Evolutionary conservation across 2,329 filamentous ascomycete genomes (phyloP), one percentile per base, ranked within the genome.

Genomic region (Fusarium foetens): DNA sequence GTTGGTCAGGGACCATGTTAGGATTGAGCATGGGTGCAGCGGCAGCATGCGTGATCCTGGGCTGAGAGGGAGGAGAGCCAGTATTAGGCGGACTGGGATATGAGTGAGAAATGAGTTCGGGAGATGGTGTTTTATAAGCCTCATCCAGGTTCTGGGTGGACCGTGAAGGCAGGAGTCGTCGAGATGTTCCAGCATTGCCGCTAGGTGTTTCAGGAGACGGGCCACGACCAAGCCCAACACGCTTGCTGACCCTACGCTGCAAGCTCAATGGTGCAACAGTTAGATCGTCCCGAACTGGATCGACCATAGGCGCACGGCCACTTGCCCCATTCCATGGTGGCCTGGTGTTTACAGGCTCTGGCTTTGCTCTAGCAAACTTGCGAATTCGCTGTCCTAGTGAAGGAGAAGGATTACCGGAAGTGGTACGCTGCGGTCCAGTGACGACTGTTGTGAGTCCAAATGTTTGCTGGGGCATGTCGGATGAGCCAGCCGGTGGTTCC

Each of bases 251-350:
- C 78, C 84, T 89, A 45, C 83, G 83, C 21, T 87, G 86, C 61
- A 92, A 83, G 67, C 82, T 86, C 45, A 92, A 80, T n/a, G 90
- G 88, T 63, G 86, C 81, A 19, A 86, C 87, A 65, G 84, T 82
- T 45, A 83, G 83, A 39, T 89, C 88, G 77, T 93, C 91, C 76
- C 84, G 86, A 41, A 93, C 86, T 7, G 92, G 90, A 48, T 87
- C 86, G 38, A 93, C 87, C 62, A 93, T 85, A 39, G 88, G 84
- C 45, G 86, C 86, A 71, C 92, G 88, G 33, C 93, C 93, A 78
- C 90, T 94, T 41, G 90, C 89, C 23, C 92, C 92, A 75, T 90
- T 91, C 93, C 93, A 94, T 63, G 90, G 86, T 9, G 90, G 89
- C 27, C 86, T 84, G 57, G 77, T 83, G 31, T 86, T 83, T 58